Conservation (phyloP, 2,329 filamentous ascomycete genomes). For the Aplosporella prunicola region DNA sequence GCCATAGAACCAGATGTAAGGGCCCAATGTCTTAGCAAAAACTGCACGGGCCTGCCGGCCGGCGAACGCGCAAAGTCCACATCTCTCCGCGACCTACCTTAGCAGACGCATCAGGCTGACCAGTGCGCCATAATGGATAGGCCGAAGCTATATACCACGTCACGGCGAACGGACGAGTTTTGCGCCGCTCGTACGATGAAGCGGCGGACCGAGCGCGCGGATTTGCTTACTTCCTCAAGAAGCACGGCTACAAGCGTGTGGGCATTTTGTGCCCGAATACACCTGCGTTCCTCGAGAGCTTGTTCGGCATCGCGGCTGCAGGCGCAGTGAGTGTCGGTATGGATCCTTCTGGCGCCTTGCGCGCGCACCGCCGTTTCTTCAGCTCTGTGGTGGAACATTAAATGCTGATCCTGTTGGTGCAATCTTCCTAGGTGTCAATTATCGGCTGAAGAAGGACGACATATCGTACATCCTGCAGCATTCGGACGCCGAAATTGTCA, state of each 20-base stretch:
- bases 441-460: slow-evolving; percentile 71
- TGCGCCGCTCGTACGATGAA: slow-evolving; percentile 70
- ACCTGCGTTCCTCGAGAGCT: slow-evolving; percentile 82
- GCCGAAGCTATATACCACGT: slow-evolving; percentile 78
- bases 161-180: slow-evolving; percentile 62
- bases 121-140: too few species aligned
- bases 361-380: too few species aligned
- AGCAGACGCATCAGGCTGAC: too few species aligned
- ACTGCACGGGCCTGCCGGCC: too few species aligned
- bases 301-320: slow-evolving; percentile 78
- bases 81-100: too few species aligned
- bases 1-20: slow-evolving; percentile 70
- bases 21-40: slow-evolving; percentile 1
- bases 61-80: too few species aligned
- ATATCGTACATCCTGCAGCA: slow-evolving; percentile 85
- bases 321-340: slow-evolving; percentile 64
- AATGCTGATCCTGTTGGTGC: too few species aligned
- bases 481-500: slow-evolving; percentile 74
- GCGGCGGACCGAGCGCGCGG: slow-evolving; percentile 79
- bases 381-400: not conserved
- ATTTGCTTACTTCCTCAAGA: slow-evolving; percentile 76
- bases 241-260: slow-evolving; percentile 63
- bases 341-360: slow-evolving; percentile 12
- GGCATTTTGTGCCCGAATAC: slow-evolving; percentile 89
- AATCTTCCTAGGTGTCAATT: slow-evolving; percentile 50